Percentiles rank a stretch among this genome's conserved stretches.
Conservation (phyloP, 192 early-diverging fungal genomes). For the Coemansia aciculifera region DNA sequence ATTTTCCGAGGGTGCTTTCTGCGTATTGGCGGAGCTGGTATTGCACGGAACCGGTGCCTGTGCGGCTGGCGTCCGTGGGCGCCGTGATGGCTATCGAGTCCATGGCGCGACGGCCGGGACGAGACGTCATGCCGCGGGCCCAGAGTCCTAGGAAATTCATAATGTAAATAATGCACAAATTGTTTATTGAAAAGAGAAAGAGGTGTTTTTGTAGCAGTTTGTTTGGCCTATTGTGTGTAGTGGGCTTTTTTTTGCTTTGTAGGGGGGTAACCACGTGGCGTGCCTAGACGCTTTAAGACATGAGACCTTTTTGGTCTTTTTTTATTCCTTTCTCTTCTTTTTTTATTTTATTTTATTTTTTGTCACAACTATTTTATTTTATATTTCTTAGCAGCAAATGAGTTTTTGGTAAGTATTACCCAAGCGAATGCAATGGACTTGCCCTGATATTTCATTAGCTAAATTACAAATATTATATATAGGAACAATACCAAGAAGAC, state of each 20-base stretch:
- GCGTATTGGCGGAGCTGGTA: conserved; percentile 60
- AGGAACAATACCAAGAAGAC: conserved; percentile 52
- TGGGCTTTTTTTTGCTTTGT: conserved; percentile 15
- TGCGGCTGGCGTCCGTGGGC: not conserved
- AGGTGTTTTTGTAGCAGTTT: not conserved
- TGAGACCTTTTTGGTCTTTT: not conserved
- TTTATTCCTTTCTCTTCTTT: not conserved
- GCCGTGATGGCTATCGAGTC: conserved; percentile 48
- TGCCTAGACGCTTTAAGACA: not conserved
- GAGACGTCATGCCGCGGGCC: conserved; percentile 52
- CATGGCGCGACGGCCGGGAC: conserved; percentile 44
- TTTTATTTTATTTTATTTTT: not conserved
- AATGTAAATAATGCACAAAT: not conserved
- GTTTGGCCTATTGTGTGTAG: not conserved
- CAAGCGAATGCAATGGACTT: not conserved
- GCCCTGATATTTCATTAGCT: not conserved
- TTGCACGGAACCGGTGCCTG: conserved; percentile 35
- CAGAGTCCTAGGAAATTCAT: conserved; percentile 55
- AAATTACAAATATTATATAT: not conserved
- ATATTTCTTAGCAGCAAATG: not conserved
- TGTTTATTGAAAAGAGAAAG: not conserved
- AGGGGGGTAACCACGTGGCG: not conserved
- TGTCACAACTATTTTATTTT: too few relatives aligned
- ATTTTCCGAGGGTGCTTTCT: conserved; percentile 75
- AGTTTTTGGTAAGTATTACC: conserved; percentile 15